Evolutionary conservation across 108 stramenopile species (phyloP).

Genomic region (Craspedostauros australis): DNA sequence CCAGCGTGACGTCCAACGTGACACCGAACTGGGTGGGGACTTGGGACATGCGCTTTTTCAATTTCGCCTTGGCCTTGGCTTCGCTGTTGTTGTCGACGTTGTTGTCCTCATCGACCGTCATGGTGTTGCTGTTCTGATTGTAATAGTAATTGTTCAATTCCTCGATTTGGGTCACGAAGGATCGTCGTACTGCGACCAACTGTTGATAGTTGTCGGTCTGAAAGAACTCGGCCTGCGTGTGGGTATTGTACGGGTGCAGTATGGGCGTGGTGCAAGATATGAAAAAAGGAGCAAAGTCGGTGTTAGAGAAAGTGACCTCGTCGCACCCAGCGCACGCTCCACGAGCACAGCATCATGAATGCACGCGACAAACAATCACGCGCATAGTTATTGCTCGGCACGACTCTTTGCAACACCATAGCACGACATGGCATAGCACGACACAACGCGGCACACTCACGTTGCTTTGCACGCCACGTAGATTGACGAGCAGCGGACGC

Average conservation of each 20-base stretch:
- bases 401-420: no score
- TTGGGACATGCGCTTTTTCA: slow-evolving; percentile 30
- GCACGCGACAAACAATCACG: neutral
- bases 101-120: neutral
- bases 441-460: slow-evolving; percentile 22
- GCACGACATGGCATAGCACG: neutral
- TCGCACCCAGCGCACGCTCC: no score
- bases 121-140: slow-evolving; percentile 4
- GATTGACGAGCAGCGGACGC: slow-evolving; percentile 62
- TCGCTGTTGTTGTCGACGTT: slow-evolving; percentile 19
- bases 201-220: slow-evolving; percentile 72
- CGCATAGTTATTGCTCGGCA: no score
- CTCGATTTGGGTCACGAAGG: slow-evolving; percentile 63
- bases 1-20: slow-evolving; percentile 59
- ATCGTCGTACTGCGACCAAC: slow-evolving; percentile 62
- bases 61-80: slow-evolving; percentile 13
- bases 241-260: no score
- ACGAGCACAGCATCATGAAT: no score
- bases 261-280: neutral
- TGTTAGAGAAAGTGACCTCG: no score
- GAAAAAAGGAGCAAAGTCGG: neutral
- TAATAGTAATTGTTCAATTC: slow-evolving; percentile 38
- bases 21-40: slow-evolving; percentile 30
- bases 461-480: slow-evolving; percentile 67
- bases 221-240: slow-evolving; percentile 80